These are phyloP conservation scores for Monotropa hypopitys DNA, from an alignment of 179 eudicot genomes.

Conservation along the genomic window DNA sequence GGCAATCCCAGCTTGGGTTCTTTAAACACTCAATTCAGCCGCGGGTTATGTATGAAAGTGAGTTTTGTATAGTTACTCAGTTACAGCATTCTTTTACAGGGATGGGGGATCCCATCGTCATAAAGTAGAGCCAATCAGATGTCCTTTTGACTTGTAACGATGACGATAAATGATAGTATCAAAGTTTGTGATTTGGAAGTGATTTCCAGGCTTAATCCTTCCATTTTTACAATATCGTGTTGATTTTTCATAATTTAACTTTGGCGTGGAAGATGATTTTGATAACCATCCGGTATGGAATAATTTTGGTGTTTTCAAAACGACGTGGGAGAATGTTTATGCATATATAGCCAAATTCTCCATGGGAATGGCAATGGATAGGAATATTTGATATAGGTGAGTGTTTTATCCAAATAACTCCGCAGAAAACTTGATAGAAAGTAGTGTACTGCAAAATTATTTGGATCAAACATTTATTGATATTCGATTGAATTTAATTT, in stretches of 20 bases:
- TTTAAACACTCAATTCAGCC: background rate
- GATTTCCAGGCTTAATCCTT: background rate
- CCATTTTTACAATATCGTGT: background rate
- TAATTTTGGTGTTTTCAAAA: too few relatives aligned
- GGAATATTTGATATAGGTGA: too few relatives aligned
- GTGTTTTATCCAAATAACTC: too few relatives aligned
- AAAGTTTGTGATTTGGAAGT: background rate
- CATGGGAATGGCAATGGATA: too few relatives aligned
- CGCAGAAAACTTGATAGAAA: too few relatives aligned
- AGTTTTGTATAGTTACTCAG: slow-evolving; percentile 8
- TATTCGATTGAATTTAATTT: too few relatives aligned
- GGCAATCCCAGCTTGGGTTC: too few relatives aligned
- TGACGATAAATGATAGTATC: background rate
- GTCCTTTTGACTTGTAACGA: background rate
- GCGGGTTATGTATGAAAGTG: background rate
- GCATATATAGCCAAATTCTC: too few relatives aligned
- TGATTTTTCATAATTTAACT: background rate
- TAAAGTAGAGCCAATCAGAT: background rate
- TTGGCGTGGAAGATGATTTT: background rate
- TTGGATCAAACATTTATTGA: too few relatives aligned
- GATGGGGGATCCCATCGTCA: background rate
- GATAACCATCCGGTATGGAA: too few relatives aligned
- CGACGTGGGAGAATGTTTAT: too few relatives aligned
- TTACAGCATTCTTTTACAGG: slow-evolving; percentile 8
- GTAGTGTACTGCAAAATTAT: too few relatives aligned